Evolutionary conservation across 2,329 filamentous ascomycete species (phyloP), one percentile per base, ranked within the genome.

Genomic region (Leptographium lundbergii): DNA sequence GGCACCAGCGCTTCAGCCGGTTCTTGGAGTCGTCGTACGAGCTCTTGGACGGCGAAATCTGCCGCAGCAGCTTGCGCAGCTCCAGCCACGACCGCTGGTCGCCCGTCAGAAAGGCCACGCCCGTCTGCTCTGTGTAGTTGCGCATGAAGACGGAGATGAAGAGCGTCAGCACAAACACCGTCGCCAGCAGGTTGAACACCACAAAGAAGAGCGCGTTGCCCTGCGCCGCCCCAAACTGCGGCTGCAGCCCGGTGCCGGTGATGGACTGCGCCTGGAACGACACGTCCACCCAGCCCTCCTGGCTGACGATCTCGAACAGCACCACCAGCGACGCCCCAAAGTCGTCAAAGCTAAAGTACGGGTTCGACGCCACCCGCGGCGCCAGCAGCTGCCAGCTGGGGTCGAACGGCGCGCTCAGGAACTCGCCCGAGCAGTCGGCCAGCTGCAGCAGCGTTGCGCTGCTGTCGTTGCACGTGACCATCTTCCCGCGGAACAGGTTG

Each of bases 121-220:
- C 94, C 0, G 94, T 99, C 72, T 97, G 91, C 72, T 99, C 94
- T 0, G 94, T 99, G 72, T 99, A 99, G 71, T 96, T 99, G 62
- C 94, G 89, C 94, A 99, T 99, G 71, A 99, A 99, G 62, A 99
- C 94, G 59, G 94, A 97, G 54, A 99, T 95, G 71, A 99, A 99
- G 68, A 99, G 77, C 1, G 94, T 99, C 68, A 99, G 79, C 62
- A 99, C 88, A 73, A 99, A 99, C 63, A 99, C 92, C 0, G 94
- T 94, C 36, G 91, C 91, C 66, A 99, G 80, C 69, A 99, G 81
- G 73, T 99, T 99, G 83, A 97, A 99, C 5, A 92, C 79, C 59
- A 99, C 84, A 69, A 99, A 96, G 77, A 96, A 99, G 42, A 97
- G 71, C 0, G 89, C 91, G 64, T 99, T 97, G 48, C 87, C 91